Percentiles rank a stretch among this genome's conserved stretches.
Conservation (phyloP, 805 yeast genomes). For the Saccharomyces kudriavzevii region DNA sequence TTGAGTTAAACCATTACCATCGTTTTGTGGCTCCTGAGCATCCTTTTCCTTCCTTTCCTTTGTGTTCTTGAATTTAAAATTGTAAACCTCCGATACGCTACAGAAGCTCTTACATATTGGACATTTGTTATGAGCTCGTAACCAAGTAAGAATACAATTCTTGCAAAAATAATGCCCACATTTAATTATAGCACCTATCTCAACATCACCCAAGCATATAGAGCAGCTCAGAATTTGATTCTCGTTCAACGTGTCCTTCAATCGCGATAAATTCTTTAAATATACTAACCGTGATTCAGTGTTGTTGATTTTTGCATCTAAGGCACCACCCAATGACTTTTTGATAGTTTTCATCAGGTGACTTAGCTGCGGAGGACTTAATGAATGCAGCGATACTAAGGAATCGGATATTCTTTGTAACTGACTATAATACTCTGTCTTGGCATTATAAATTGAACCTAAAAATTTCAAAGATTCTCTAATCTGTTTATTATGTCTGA, state of each 20-base stretch:
- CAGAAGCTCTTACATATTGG: slow-evolving; percentile 71
- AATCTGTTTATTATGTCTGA: slow-evolving; percentile 19
- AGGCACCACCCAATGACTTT: slow-evolving; percentile 1
- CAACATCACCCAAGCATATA: slow-evolving; percentile 67
- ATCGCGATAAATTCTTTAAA: slow-evolving; percentile 35
- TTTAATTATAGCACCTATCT: slow-evolving; percentile 69
- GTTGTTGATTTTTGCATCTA: slow-evolving; percentile 18
- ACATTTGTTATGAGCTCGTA: slow-evolving; percentile 47
- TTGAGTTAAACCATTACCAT: neutral
- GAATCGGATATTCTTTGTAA: slow-evolving; percentile 82
- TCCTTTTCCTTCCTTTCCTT: neutral
- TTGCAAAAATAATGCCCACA: slow-evolving; percentile 93
- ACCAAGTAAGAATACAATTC: slow-evolving; percentile 74
- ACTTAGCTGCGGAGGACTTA: slow-evolving; percentile 13
- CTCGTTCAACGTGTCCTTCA: slow-evolving; percentile 23
- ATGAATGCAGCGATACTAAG: slow-evolving; percentile 44
- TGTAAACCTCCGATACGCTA: slow-evolving; percentile 47
- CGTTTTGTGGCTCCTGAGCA: neutral
- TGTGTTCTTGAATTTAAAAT: slow-evolving; percentile 44
- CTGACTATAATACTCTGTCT: slow-evolving; percentile 74
- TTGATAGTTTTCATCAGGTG: slow-evolving; percentile 17
- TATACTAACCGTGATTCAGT: slow-evolving; percentile 41
- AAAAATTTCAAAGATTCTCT: slow-evolving; percentile 42
- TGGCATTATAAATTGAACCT: slow-evolving; percentile 66
- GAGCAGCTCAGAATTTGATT: slow-evolving; percentile 45